Base-by-base conservation (phyloP, 495 filamentous ascomycete genomes). In the Letharia columbiana region DNA sequence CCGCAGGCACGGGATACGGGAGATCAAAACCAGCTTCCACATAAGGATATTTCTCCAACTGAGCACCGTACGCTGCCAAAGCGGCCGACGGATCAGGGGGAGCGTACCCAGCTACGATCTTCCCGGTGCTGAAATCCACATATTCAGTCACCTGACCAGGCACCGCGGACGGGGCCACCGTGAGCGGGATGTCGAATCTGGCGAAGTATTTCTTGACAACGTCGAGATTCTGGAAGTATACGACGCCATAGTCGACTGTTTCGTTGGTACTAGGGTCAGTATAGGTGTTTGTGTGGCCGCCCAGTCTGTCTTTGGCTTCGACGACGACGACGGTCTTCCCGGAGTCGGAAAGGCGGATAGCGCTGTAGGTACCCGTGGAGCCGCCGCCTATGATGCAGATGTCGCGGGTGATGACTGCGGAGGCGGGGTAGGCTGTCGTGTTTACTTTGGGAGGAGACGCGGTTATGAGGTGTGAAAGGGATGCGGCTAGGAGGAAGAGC, bases 301-400 rank as follows among this genome's bases (percentile, higher is more conserved):
- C 82, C 1, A 85, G 71, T 18, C 54, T 59, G 23, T 57, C 62
- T 44, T 79, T 72, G 64, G 69, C 68, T 69, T 85, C 83, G 35
- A 84, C 70, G 17, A 85, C 66, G 18, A 79, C 70, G 13, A 83
- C 71, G 0, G 69, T 73, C 61, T 79, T 77, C 9, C 71, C 72
- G 60, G 71, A 57, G 61, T 81, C 75, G 9, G 65, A 67, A 0
- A 85, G 74, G n/a, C 71, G 64, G 40, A 83, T 67, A 0, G 81
- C 78, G 0, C 78, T 69, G 66, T 79, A 82, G 2, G 77, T 78
- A 5, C 82, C 82, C 3, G 75, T 65, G 31, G 80, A 72, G 12
- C 82, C 82, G 33, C 81, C 82, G 0, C 82, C 81, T 37, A 84
- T 75, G 50, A 85, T 77, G 20, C 72, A 76, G 40, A 84, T 73